Evolutionary conservation across 2,329 filamentous ascomycete species (phyloP), one percentile per base, ranked within the genome.

Genomic region (Ophiocordyceps polyrhachis-furcata): DNA sequence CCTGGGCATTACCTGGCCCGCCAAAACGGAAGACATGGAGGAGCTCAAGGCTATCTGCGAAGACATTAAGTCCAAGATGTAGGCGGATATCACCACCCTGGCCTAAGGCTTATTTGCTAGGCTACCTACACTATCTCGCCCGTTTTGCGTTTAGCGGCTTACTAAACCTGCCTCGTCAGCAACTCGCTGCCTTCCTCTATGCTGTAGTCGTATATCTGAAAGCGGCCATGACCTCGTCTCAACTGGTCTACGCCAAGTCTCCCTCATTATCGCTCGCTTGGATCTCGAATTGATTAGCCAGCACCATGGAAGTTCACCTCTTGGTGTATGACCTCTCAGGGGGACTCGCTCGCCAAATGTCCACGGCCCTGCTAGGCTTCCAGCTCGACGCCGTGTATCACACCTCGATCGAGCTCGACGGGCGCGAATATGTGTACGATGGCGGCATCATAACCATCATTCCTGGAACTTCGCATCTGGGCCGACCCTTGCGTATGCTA

Each of bases 351-450:
- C 65, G 67, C 11, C 65, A 75, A 51, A 65, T 76, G 64, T 76
- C 72, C 17, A 60, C 65, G 64, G 61, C 67, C 48, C 51, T 70
- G 45, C 59, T 79, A 11, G 65, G 72, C 15, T 71, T 76, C 51
- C 66, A 73, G 44, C 84, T 95, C 43, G 89, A 96, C 60, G 91
- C 91, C 45, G 77, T 98, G 44, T 96, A 96, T 53, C 91, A 98
- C 60, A 96, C 91, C 0, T 85, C 88, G 0, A 79, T 98, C 45
- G 81, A 94, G 40, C 69, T 96, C 37, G 74, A 79, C 44, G 79
- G 80, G n/a, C 73, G 81, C 43, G 91, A 98, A 62, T 95, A 93
- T 60, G 76, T 89, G 54, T 96, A 88, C 53, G 89, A 93, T 48
- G 79, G 83, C 45, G 86, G 86, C 45, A 81, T 96, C 44, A 83